Evolutionary conservation across 176 grass and related monocot species (phyloP).

Genomic region (Carex littledalei): DNA sequence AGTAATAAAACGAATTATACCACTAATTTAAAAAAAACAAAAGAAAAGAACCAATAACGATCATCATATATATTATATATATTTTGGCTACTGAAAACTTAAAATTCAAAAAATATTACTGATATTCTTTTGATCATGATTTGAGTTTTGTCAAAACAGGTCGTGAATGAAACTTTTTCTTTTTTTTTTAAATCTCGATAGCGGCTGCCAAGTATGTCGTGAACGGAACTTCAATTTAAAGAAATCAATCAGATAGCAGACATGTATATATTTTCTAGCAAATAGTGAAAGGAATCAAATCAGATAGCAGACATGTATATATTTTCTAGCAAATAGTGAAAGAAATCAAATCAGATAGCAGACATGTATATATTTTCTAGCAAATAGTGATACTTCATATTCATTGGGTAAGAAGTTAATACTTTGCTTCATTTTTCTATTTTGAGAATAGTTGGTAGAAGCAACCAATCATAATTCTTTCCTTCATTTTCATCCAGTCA

Average conservation of each 20-base stretch:
- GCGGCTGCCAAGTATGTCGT: not conserved
- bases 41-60: no score
- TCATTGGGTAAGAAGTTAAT: not conserved
- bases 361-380: no score
- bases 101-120: not conserved
- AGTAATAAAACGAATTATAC: no score
- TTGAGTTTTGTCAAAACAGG: not conserved
- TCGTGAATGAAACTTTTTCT: not conserved
- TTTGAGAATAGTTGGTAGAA: no score
- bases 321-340: not conserved
- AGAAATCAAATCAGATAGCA: no score
- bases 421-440: no score
- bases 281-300: not conserved
- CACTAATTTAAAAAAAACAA: no score
- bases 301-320: not conserved
- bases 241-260: not conserved
- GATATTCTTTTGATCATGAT: not conserved
- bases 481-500: not conserved
- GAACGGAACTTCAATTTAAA: not conserved
- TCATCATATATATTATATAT: no score
- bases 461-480: not conserved
- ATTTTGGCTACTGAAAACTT: no score
- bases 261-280: not conserved
- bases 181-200: no score
- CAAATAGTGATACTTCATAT: not conserved